Evolutionary conservation across 225 moss, liverwort and hornwort genomes (phyloP).

Genomic region (Rhytidiadelphus loreus): DNA sequence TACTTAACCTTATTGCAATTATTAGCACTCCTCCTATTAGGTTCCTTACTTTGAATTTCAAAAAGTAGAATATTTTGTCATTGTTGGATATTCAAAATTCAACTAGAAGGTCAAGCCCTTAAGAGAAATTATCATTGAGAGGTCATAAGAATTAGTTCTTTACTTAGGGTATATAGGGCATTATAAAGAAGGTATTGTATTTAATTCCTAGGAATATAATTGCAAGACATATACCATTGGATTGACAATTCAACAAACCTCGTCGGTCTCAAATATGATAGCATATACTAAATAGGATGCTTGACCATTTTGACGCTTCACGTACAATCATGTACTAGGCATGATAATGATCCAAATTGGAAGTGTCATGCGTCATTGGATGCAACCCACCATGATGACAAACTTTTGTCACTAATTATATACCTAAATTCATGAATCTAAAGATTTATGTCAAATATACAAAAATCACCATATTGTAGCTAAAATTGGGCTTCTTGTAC

Average conservation of each 20-base stretch:
- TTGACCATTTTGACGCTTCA: background rate
- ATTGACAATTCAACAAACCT: no score
- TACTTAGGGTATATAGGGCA: no score
- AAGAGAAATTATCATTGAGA: background rate
- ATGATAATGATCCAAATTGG: background rate
- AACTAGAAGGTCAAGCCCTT: background rate
- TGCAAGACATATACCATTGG: background rate
- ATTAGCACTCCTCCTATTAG: background rate
- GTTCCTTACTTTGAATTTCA: background rate
- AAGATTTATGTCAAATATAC: background rate
- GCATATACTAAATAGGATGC: background rate
- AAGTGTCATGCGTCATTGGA: background rate
- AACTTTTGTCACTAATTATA: background rate
- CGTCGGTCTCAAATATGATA: no score
- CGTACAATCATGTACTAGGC: no score
- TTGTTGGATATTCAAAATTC: background rate
- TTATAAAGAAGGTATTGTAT: no score
- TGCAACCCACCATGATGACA: rapidly evolving
- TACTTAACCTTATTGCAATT: rapidly evolving
- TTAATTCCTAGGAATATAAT: no score
- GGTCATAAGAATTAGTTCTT: background rate
- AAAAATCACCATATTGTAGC: background rate
- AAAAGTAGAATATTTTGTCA: background rate
- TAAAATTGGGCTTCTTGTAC: background rate
- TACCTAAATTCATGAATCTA: background rate